Percentiles rank a stretch among this genome's conserved stretches.
These are phyloP conservation scores for Brettanomyces nanus DNA, from an alignment of 805 yeast species.

Conservation along the genomic window DNA sequence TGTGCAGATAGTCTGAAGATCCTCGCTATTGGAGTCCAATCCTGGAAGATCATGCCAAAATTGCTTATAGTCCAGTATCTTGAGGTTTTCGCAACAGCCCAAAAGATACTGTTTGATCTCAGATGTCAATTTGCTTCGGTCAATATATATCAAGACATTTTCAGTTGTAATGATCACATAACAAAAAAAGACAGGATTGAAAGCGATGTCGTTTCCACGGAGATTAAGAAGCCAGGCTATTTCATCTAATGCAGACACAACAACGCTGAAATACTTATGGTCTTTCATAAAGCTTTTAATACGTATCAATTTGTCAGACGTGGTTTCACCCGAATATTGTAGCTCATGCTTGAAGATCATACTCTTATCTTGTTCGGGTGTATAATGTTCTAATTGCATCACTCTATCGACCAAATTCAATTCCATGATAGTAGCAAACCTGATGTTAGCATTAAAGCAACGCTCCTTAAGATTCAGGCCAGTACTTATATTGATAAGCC, in stretches of 20 bases:
- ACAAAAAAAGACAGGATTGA: slow-evolving; percentile 80
- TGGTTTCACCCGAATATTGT: slow-evolving; percentile 34
- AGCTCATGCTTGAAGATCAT: slow-evolving; percentile 28
- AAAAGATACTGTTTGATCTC: slow-evolving; percentile 13
- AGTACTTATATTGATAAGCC: slow-evolving; percentile 45
- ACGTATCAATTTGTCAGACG: slow-evolving; percentile 28
- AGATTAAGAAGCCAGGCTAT: slow-evolving; percentile 46
- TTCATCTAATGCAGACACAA: slow-evolving; percentile 43
- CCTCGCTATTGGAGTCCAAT: slow-evolving; percentile 13
- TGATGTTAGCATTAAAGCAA: slow-evolving; percentile 29
- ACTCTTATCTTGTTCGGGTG: slow-evolving; percentile 11
- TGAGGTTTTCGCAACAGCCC: slow-evolving; percentile 18
- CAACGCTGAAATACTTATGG: slow-evolving; percentile 34
- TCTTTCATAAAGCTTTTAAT: slow-evolving; percentile 21
- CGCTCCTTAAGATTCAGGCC: slow-evolving; percentile 33
- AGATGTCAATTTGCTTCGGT: slow-evolving; percentile 31
- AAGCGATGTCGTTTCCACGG: slow-evolving; percentile 64
- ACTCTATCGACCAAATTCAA: slow-evolving; percentile 66
- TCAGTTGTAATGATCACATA: slow-evolving; percentile 41
- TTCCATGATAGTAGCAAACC: slow-evolving; percentile 41
- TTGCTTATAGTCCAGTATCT: slow-evolving; percentile 42
- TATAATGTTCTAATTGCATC: slow-evolving; percentile 40
- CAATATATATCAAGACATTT: slow-evolving; percentile 32
- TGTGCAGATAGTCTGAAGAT: slow-evolving; percentile 10
- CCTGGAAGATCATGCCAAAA: slow-evolving; percentile 50